phyloP scores from a whole-genome alignment of 768 basidiomycete species.

The Boletus sp. region DNA sequence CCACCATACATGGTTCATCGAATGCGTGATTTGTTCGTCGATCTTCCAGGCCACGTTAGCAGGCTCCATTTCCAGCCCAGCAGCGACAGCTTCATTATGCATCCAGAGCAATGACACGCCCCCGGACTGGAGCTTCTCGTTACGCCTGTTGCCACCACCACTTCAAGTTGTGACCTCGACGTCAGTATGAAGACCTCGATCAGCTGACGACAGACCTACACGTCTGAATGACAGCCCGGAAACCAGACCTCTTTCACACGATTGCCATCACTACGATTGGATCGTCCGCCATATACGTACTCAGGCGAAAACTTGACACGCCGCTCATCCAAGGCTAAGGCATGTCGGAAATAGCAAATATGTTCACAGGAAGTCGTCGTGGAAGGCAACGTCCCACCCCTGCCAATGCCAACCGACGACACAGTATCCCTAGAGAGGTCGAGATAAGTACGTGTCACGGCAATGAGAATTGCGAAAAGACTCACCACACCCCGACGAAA shows the following conservation, averaged over 20 bases:
- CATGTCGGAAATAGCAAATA: conserved; percentile 45
- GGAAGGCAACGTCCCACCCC: conserved; percentile 32
- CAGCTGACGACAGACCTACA: conserved; percentile 25
- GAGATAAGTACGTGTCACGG: background rate
- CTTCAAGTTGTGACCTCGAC: conserved; percentile 1
- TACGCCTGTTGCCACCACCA: conserved; percentile 29
- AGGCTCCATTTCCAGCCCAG: conserved; percentile 22
- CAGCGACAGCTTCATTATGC: conserved; percentile 29
- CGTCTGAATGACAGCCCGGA: conserved; percentile 38
- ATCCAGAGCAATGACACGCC: conserved; percentile 32
- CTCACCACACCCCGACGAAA: conserved; percentile 46
- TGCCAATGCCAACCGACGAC: conserved; percentile 41
- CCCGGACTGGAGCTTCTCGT: conserved; percentile 28
- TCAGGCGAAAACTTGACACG: conserved; percentile 49
- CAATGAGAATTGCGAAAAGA: background rate
- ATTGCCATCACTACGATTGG: conserved; percentile 7
- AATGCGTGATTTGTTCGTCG: conserved; percentile 19
- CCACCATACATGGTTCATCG: conserved; percentile 23
- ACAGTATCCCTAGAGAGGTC: conserved; percentile 42
- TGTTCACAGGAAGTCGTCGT: conserved; percentile 32
- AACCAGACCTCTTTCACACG: conserved; percentile 45
- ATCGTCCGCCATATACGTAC: conserved; percentile 34
- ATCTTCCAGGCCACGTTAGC: conserved; percentile 29
- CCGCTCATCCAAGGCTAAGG: conserved; percentile 46
- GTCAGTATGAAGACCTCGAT: conserved; percentile 1